Evolutionary conservation across 768 basidiomycete genomes (phyloP), one percentile per base, ranked within the genome.

Genomic region (Serendipita vermifera): DNA sequence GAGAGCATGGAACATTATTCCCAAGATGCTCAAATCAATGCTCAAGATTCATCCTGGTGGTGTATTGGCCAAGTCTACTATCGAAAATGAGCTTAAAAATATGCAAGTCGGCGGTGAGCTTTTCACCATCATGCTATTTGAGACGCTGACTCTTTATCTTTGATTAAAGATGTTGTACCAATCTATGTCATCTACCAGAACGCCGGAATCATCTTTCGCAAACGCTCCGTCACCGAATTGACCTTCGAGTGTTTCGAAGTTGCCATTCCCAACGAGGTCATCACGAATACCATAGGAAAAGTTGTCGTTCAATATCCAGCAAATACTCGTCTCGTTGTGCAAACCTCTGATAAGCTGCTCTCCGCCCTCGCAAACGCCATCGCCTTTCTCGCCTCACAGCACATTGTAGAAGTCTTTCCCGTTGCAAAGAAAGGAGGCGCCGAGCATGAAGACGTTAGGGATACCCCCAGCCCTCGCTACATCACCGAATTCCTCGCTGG

Each of bases 401-500:
- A 72, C 36, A 35, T 64, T 15, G 61, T 67, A 3, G 74, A 69
- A 41, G 63, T 69, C 3, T 62, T 67, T 4, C 60, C 73, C 1
- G 67, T 60, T 1, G 72, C 69, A 2, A 62, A 11, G 5, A 77
- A 77, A 41, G 63, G 62, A 33, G 55, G 59, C 11, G 60, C 58
- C 57, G 24, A 20, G 4, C 46, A 51, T 51, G 15, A 51, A 15
- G 46, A 51, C 22, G 31, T 29, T 20, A 15, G 46, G 27, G 46
- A 51, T n/a, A 29, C 31, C 9, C 22, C 46, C 4, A 26, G 22
- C 29, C 46, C 46, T n/a, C 22, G 46, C 46, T 51, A 20, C 29
- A 76, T 80, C 59, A 73, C 75, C 2, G 68, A 76, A 54, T 62
- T 79, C 3, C 66, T 80, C 5, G 69, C 69, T 3, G 72, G 72